Evolutionary conservation across 2,329 filamentous ascomycete species (phyloP).

Genomic region (Albophoma yamanashiensis): DNA sequence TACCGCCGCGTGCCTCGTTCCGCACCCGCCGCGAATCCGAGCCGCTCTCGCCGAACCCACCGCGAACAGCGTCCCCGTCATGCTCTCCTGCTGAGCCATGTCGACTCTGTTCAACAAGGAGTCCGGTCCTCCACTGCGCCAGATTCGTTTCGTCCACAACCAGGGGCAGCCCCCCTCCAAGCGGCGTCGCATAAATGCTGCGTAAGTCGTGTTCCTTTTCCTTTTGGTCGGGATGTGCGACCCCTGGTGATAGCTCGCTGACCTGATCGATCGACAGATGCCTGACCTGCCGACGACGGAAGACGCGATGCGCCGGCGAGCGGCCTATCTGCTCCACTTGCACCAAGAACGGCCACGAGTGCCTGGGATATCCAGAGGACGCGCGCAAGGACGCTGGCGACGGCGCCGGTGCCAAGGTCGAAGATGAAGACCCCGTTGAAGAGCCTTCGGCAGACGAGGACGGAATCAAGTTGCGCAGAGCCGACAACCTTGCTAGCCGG

Average conservation of each 20-base stretch:
- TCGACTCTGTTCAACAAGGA: constrained; percentile 32
- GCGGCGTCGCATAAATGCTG: constrained; percentile 66
- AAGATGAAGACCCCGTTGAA: constrained; percentile 4
- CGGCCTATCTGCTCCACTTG: constrained; percentile 64
- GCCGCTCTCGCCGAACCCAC: constrained; percentile 1
- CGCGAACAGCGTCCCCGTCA: constrained; percentile 12
- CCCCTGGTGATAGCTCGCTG: background rate
- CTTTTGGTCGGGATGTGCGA: background rate
- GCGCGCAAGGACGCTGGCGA: constrained; percentile 30
- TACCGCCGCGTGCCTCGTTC: background rate
- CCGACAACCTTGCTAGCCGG: background rate
- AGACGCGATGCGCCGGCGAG: constrained; percentile 66
- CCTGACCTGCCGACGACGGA: constrained; percentile 63
- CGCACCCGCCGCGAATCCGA: background rate
- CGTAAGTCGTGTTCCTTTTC: constrained; percentile 38
- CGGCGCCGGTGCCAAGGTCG: constrained; percentile 9
- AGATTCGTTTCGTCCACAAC: constrained; percentile 72
- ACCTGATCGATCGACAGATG: constrained; percentile 33
- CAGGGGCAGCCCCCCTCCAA: constrained; percentile 74
- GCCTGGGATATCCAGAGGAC: constrained; percentile 54
- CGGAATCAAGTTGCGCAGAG: background rate
- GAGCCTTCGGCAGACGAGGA: background rate
- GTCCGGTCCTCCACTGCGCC: constrained; percentile 35
- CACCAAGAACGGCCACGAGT: constrained; percentile 58
- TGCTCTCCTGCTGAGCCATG: constrained; percentile 30